A percentile compares a stretch with the other conserved stretches of the same genome.
These are phyloP conservation scores for Sicyos edulis DNA, from an alignment of 306 rosid genomes.

Conservation along the genomic window DNA sequence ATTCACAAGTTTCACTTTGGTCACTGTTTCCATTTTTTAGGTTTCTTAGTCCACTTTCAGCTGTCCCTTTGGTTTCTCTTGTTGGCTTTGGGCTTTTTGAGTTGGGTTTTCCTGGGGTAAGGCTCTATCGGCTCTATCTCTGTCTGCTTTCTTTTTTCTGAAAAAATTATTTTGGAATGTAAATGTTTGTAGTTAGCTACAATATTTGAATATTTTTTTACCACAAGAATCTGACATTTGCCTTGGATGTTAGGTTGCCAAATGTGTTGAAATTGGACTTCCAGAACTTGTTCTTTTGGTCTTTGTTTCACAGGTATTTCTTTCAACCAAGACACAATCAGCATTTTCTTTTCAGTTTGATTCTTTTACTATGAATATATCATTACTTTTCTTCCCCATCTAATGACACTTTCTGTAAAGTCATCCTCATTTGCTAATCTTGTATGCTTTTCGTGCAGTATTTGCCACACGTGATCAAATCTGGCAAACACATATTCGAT, in stretches of 20 bases:
- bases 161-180: neutral
- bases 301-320: conserved; percentile 79
- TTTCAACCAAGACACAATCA: neutral
- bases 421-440: conserved; percentile 15
- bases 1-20: conserved; percentile 22
- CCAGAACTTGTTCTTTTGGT: conserved; percentile 62
- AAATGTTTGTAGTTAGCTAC: neutral
- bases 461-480: conserved; percentile 59
- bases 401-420: neutral
- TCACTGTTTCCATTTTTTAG: conserved; percentile 38
- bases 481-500: conserved; percentile 44
- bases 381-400: neutral
- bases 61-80: conserved; percentile 26
- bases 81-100: conserved; percentile 95
- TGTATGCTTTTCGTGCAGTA: conserved; percentile 53
- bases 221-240: conserved; percentile 13
- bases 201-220: neutral
- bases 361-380: neutral
- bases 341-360: neutral
- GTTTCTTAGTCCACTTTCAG: conserved; percentile 21
- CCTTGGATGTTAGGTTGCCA: conserved; percentile 20
- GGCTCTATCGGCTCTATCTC: neutral
- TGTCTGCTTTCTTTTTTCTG: neutral
- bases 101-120: conserved; percentile 95
- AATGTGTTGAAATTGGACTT: too few species aligned